Base-by-base conservation (phyloP, 768 basidiomycete genomes). In the Psilocybe cyanescens region DNA sequence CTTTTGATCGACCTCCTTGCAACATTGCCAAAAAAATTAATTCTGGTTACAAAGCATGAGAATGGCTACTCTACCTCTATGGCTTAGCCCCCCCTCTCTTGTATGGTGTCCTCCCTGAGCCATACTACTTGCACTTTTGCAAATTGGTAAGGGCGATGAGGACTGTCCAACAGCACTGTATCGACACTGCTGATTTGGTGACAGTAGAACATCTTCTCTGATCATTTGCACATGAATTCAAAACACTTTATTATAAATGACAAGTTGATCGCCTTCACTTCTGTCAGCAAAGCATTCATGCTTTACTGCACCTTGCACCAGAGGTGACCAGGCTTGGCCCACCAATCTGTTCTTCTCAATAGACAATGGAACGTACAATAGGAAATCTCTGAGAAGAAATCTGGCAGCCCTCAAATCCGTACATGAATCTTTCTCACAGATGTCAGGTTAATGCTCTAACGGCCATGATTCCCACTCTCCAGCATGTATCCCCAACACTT, bases 21-120 rank as follows among this genome's bases (percentile, higher is more conserved):
- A 78, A 82, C 58, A 69, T 70, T n/a, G 77, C 78, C 0, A 68
- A 75, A 45, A 81, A 81, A 58, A 72, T 81, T 3, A 67, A 56
- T 62, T 71, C 67, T 19, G 70, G 72, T 0, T 75, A 74, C 59
- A 75, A 75, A 45, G 73, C 69, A 3, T 67, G 63, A 59, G 72
- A 73, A 44, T 74, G 57, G n/a, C 45, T 72, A 9, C 58, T 70
- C 0, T 76, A 73, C 37, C n/a, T 75, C 2, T 75, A 58, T 57
- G 65, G 68, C 4, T 60, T 77, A 1, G 74, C 64, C 1, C 72
- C 72, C 3, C 72, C 63, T 0, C 61, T 77, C 3, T 58, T 77
- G n/a, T 59, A 51, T n/a, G 45, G 56, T 1, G 59, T 74, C 35
- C 69, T 76, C 0, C 75, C 71, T 2, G 19, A 64, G 11, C 50